Evolutionary conservation across 2,329 filamentous ascomycete genomes (phyloP).

Genomic region (Annulohypoxylon truncatum): DNA sequence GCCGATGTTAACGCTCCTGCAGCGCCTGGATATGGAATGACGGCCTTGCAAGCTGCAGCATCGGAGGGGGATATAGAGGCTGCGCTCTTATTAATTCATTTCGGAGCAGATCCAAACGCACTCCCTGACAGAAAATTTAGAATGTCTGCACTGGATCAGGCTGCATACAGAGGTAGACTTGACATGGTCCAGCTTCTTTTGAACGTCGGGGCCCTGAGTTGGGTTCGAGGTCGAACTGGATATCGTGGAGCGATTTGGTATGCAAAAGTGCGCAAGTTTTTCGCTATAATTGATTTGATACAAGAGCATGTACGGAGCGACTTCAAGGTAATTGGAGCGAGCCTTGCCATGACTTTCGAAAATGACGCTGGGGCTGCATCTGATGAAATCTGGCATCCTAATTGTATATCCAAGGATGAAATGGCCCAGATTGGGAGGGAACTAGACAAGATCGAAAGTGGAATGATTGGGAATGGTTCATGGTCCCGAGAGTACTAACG

Average conservation of each 20-base stretch:
- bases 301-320: not conserved
- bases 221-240: slow-evolving; percentile 16
- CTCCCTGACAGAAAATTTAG: not conserved
- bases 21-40: not conserved
- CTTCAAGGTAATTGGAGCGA: not conserved
- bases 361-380: not conserved
- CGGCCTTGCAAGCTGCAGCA: slow-evolving; percentile 32
- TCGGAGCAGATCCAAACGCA: slow-evolving; percentile 31
- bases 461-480: not conserved
- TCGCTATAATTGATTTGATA: slow-evolving; percentile 17
- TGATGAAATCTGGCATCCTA: no score
- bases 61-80: slow-evolving; percentile 16
- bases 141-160: slow-evolving; percentile 18
- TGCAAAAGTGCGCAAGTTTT: not conserved
- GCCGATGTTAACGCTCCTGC: slow-evolving; percentile 25
- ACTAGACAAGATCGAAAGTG: not conserved
- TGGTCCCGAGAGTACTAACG: no score
- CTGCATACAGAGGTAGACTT: not conserved
- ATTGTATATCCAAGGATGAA: no score
- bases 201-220: slow-evolving; percentile 31
- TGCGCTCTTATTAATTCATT: slow-evolving; percentile 28
- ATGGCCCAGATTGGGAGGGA: not conserved
- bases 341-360: slow-evolving; percentile 17
- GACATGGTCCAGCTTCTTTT: slow-evolving; percentile 39
- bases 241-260: slow-evolving; percentile 28